A percentile compares a stretch with the other conserved stretches of the same genome.
phyloP scores from a whole-genome alignment of 139 green algal genomes.

The Mychonastes homosphaera region DNA sequence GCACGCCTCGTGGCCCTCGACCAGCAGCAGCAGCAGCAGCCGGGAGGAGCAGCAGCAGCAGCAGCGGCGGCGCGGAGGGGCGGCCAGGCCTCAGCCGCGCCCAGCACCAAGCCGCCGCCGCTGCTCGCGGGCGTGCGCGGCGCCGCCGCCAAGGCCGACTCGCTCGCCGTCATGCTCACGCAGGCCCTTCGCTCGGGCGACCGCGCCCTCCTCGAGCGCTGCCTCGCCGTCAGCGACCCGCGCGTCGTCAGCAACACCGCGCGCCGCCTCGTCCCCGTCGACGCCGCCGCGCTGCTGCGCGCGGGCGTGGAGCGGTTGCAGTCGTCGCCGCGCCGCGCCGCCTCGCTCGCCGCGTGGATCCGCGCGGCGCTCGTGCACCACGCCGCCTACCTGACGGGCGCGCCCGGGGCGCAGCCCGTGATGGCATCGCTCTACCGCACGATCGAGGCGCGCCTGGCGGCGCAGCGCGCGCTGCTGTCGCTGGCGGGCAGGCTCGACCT shows the following conservation, averaged over 20 bases:
- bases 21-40: conserved; percentile 9
- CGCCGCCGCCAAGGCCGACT: conserved; percentile 42
- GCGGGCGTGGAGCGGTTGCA: conserved; percentile 46
- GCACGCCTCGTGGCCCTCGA: conserved; percentile 36
- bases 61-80: conserved; percentile 11
- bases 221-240: conserved; percentile 29
- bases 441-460: conserved; percentile 37
- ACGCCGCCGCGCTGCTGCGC: conserved; percentile 42
- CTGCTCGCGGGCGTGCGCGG: conserved; percentile 17
- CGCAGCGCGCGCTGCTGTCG: conserved; percentile 31
- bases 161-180: conserved; percentile 54
- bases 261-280: conserved; percentile 35
- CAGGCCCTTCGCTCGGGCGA: conserved; percentile 53
- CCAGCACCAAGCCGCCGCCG: not conserved
- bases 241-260: conserved; percentile 52
- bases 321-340: conserved; percentile 33
- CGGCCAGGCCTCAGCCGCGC: conserved; percentile 14
- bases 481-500: conserved; percentile 44
- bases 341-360: conserved; percentile 55
- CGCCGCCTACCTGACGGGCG: conserved; percentile 57
- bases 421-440: conserved; percentile 19
- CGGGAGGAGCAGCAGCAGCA: not conserved
- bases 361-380: conserved; percentile 51
- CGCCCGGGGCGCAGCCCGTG: conserved; percentile 29
- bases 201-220: conserved; percentile 46